Conservation (phyloP, 306 rosid species). For the Medicago ruthenica region DNA sequence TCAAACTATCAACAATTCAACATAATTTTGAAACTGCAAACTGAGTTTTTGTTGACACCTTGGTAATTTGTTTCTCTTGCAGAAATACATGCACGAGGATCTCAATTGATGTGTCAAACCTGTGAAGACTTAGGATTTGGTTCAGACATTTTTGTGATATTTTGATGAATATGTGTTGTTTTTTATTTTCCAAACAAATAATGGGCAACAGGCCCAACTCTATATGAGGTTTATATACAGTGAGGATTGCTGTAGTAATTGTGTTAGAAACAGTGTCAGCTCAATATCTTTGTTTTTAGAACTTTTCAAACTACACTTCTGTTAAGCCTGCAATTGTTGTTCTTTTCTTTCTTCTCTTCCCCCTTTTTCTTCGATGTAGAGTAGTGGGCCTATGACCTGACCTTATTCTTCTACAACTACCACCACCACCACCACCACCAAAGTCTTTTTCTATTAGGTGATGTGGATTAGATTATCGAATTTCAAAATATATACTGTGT, state of each 20-base stretch:
- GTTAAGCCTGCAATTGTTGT: conserved; percentile 18
- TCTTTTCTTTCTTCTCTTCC: not conserved
- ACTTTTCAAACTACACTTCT: conserved; percentile 42
- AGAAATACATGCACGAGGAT: conserved; percentile 46
- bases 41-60: conserved; percentile 36
- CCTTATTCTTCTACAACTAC: not conserved
- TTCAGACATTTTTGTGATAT: conserved; percentile 45
- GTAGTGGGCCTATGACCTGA: not conserved
- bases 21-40: conserved; percentile 7
- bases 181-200: conserved; percentile 48
- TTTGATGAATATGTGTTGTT: conserved; percentile 40
- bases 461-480: not conserved
- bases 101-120: conserved; percentile 43
- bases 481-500: not conserved
- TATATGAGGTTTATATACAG: conserved; percentile 41
- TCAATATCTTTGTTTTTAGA: conserved; percentile 41
- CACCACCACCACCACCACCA: not conserved
- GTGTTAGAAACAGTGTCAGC: conserved; percentile 51
- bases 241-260: conserved; percentile 47
- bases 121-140: conserved; percentile 52
- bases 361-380: conserved; percentile 21
- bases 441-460: not conserved
- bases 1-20: not conserved
- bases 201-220: conserved; percentile 51
- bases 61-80: conserved; percentile 51